phyloP scores from a whole-genome alignment of 2,329 filamentous ascomycete species.

The Sporothrix brunneoviolacea region DNA sequence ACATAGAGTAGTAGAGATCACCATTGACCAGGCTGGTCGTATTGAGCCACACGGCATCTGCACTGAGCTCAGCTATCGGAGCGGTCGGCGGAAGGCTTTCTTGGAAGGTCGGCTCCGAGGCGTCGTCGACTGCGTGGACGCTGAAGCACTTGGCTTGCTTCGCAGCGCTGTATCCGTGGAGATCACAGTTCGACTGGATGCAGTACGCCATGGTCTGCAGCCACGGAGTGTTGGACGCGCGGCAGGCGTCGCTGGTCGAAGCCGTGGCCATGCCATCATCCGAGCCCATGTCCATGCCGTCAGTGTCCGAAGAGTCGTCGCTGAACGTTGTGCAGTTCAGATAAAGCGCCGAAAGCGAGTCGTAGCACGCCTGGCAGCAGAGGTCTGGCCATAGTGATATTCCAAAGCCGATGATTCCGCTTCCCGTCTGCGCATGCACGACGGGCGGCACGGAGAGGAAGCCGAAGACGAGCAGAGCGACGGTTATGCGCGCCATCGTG shows the following conservation, averaged over 20 bases:
- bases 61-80: not conserved
- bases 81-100: not conserved
- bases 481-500: too few relatives aligned
- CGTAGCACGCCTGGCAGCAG: constrained; percentile 4
- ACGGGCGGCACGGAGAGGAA: not conserved
- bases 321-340: constrained; percentile 3
- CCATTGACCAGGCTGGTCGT: not conserved
- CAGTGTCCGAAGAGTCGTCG: not conserved
- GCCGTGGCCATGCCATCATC: not conserved
- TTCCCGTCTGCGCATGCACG: not conserved
- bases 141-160: not conserved
- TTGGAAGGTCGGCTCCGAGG: not conserved
- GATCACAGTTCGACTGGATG: not conserved
- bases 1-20: not conserved
- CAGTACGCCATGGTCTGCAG: constrained; percentile 1
- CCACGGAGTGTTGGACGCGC: not conserved
- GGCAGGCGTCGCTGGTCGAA: not conserved
- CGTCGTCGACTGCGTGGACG: not conserved
- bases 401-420: not conserved
- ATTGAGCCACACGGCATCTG: not conserved
- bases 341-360: not conserved
- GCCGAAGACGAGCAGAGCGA: not conserved
- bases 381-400: not conserved
- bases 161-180: not conserved
- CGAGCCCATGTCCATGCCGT: not conserved